Conservation (phyloP, 495 filamentous ascomycete genomes). For the Friedmanniomyces simplex region DNA sequence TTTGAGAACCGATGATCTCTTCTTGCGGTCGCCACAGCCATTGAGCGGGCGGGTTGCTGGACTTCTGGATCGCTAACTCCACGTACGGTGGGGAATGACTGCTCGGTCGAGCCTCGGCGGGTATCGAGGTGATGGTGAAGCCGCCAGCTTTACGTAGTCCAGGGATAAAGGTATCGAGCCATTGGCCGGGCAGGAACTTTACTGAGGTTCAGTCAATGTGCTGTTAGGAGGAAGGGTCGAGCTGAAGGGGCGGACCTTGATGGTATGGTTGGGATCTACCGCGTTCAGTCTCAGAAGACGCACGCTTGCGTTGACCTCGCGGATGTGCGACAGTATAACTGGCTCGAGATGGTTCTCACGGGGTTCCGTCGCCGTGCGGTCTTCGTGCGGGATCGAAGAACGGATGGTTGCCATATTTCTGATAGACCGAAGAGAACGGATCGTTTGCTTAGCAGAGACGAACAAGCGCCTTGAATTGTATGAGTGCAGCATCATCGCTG, state of each 20-base stretch:
- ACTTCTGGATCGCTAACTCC: constrained; percentile 65
- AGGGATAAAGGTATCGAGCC: constrained; percentile 75
- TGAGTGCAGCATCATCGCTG: background rate
- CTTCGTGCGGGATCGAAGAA: constrained; percentile 20
- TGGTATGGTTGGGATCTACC: constrained; percentile 12
- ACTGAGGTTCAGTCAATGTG: constrained; percentile 51
- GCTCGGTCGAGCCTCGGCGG: constrained; percentile 28
- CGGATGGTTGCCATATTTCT: constrained; percentile 18
- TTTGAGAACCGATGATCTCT: constrained; percentile 45
- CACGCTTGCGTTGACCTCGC: constrained; percentile 19
- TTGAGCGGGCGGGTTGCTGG: constrained; percentile 57
- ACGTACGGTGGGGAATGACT: constrained; percentile 39
- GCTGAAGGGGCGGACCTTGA: constrained; percentile 14
- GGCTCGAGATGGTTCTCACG: constrained; percentile 19
- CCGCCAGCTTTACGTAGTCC: constrained; percentile 58
- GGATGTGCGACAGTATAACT: constrained; percentile 19
- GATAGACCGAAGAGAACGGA: background rate
- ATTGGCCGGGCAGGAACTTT: constrained; percentile 77
- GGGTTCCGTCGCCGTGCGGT: constrained; percentile 21
- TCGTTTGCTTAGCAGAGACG: background rate
- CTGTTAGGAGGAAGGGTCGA: background rate
- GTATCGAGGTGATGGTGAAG: constrained; percentile 78
- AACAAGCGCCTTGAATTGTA: background rate
- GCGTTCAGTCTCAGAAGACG: constrained; percentile 19
- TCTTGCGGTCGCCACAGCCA: constrained; percentile 57